Base-by-base conservation (phyloP, 2,329 filamentous ascomycete genomes). In the Macrophomina phaseolina region DNA sequence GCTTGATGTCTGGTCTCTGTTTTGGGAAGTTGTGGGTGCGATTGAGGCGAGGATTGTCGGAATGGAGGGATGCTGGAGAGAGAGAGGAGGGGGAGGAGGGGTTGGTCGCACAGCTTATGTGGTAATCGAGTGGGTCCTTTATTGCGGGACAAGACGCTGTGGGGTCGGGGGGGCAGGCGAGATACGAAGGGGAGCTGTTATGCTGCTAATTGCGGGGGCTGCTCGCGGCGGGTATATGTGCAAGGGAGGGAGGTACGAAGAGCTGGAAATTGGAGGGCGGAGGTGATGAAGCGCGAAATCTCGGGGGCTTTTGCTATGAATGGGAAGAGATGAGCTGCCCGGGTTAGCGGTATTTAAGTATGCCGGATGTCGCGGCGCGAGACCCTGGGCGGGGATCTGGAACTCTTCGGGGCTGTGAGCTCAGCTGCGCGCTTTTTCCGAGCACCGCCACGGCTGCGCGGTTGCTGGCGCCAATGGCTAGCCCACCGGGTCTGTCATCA, bases 371-470 rank as follows among this genome's bases (percentile, higher is more conserved):
- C 42, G 58, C 58, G 58, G 58, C 58, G 42, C 32, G 42, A 12
- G 42, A 62, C 32, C 58, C 58, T 49, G 42, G 23, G 58, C 58
- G 58, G 23, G 32, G 58, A 48, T 61, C 58, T 36, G 58, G 42
- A 42, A 18, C 52, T 18, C 16, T 34, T 11, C 16, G 30, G 32
- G 11, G 14, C 16, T 12, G 32, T 34, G 6, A 28, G 34, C 23
- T n/a, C 14, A n/a, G 52, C 52, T 55, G 56, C 12, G 55, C 40
- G 40, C 28, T 2, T 48, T 61, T 52, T 52, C 14, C 30, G 23
- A 8, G 18, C 53, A 18, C 16, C 53, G 52, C 52, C 52, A 36
- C 32, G 12, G 42, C 8, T 45, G 12, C 12, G 12, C 12, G 42
- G 42, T 45, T 45, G 42, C 6, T 45, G 42, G 8, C 52, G 7